These are phyloP conservation scores for Pseudofabraea citricarpa DNA, from an alignment of 2,329 filamentous ascomycete genomes.

Conservation along the genomic window DNA sequence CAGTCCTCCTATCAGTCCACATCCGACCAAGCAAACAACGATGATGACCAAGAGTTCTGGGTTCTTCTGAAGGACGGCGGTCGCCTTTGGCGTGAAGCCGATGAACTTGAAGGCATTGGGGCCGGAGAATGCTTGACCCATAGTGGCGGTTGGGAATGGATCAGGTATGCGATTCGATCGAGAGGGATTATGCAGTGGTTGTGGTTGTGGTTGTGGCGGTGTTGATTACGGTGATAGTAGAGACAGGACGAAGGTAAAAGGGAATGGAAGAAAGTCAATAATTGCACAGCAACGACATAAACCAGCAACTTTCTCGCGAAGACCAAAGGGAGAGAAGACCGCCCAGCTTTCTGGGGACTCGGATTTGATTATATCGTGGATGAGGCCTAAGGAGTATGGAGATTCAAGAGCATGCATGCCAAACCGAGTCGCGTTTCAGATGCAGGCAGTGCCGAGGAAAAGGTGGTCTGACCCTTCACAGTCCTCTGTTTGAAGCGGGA, in stretches of 20 bases:
- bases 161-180: slow-evolving; percentile 2
- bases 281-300: too few species aligned
- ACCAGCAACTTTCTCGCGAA: not conserved
- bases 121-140: slow-evolving; percentile 26
- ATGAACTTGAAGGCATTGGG: slow-evolving; percentile 29
- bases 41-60: slow-evolving; percentile 23
- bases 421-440: not conserved
- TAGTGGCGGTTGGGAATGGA: slow-evolving; percentile 2
- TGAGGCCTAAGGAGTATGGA: slow-evolving; percentile 1
- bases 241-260: not conserved
- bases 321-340: not conserved
- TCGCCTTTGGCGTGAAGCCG: slow-evolving; percentile 26
- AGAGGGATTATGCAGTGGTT: not conserved
- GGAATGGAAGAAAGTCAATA: too few species aligned
- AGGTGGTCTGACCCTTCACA: not conserved
- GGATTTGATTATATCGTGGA: not conserved
- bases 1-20: slow-evolving; percentile 12
- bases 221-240: not conserved
- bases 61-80: slow-evolving; percentile 22
- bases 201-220: not conserved
- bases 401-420: not conserved
- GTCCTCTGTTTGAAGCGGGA: not conserved
- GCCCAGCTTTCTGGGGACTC: not conserved
- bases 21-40: slow-evolving; percentile 16
- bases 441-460: not conserved